phyloP scores from a whole-genome alignment of 192 early-diverging fungal species.

The Phycomyces nitens region DNA sequence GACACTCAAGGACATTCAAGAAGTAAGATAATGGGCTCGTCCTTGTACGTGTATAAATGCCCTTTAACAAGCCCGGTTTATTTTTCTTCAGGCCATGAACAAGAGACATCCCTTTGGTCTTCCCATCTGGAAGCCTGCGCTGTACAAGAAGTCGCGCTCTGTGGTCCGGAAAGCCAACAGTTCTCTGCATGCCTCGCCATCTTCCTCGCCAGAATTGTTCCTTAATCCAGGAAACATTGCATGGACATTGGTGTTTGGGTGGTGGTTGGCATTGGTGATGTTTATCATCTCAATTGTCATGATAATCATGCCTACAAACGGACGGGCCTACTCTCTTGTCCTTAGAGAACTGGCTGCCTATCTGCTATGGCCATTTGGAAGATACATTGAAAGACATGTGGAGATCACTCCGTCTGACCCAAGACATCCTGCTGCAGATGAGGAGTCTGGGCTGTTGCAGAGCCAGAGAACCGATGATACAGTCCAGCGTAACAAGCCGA shows the following conservation, averaged over 20 bases:
- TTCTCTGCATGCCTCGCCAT: conserved; percentile 74
- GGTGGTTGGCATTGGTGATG: conserved; percentile 77
- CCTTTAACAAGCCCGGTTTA: too few species aligned
- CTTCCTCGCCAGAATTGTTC: conserved; percentile 57
- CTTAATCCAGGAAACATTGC: conserved; percentile 82
- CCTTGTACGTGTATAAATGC: too few species aligned
- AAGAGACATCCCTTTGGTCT: conserved; percentile 89
- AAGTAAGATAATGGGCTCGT: conserved; percentile 32
- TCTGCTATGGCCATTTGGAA: conserved; percentile 96
- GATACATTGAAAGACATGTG: conserved; percentile 73
- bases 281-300: conserved; percentile 59
- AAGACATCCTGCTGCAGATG: not conserved
- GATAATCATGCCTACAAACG: conserved; percentile 50
- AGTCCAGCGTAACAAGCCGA: too few species aligned
- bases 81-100: conserved; percentile 62
- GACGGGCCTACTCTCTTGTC: conserved; percentile 59
- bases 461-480: not conserved
- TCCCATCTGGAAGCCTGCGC: conserved; percentile 93
- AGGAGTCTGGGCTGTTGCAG: not conserved
- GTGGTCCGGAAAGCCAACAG: conserved; percentile 76
- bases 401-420: conserved; percentile 25
- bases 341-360: conserved; percentile 77
- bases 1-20: conserved; percentile 56
- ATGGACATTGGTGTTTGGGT: conserved; percentile 86
- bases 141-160: conserved; percentile 93